Percentiles rank a stretch among this genome's conserved stretches.
phyloP scores from a whole-genome alignment of 129 eudicot species.

The Apium graveolens region DNA sequence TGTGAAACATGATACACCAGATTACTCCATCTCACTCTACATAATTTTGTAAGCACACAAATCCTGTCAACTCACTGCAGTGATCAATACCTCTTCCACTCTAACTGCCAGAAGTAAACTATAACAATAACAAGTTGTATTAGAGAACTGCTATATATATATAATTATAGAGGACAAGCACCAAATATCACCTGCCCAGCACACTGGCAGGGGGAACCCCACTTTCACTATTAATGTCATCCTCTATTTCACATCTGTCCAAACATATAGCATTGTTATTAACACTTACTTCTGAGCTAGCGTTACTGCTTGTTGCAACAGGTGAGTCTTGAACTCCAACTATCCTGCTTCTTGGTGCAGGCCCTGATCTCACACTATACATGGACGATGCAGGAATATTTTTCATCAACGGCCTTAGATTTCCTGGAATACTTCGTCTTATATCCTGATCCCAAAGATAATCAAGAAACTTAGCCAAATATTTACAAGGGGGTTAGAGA shows the following conservation, averaged over 20 bases:
- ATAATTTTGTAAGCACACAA: neutral
- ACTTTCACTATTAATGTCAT: slow-evolving; percentile 49
- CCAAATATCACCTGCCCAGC: slow-evolving; percentile 47
- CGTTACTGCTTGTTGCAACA: slow-evolving; percentile 90
- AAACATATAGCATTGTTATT: slow-evolving; percentile 44
- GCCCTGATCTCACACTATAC: slow-evolving; percentile 96
- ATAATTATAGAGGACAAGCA: neutral
- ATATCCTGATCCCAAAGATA: slow-evolving; percentile 50
- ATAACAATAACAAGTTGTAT: neutral
- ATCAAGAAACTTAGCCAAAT: slow-evolving; percentile 1
- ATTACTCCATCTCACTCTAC: slow-evolving; percentile 5
- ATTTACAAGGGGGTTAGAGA: neutral
- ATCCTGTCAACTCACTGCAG: neutral
- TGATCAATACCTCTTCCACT: slow-evolving; percentile 1
- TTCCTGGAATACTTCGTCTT: slow-evolving; percentile 72
- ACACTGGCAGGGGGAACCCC: slow-evolving; percentile 50
- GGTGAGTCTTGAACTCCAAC: slow-evolving; percentile 69
- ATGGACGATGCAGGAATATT: slow-evolving; percentile 92
- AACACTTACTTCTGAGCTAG: slow-evolving; percentile 88
- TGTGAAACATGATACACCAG: neutral
- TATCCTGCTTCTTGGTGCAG: slow-evolving; percentile 51
- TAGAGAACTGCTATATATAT: neutral
- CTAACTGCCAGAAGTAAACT: neutral
- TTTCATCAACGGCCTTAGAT: slow-evolving; percentile 77
- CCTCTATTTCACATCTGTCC: slow-evolving; percentile 44